Conservation (phyloP, 805 yeast species). For the Cephaloascus albidus region DNA sequence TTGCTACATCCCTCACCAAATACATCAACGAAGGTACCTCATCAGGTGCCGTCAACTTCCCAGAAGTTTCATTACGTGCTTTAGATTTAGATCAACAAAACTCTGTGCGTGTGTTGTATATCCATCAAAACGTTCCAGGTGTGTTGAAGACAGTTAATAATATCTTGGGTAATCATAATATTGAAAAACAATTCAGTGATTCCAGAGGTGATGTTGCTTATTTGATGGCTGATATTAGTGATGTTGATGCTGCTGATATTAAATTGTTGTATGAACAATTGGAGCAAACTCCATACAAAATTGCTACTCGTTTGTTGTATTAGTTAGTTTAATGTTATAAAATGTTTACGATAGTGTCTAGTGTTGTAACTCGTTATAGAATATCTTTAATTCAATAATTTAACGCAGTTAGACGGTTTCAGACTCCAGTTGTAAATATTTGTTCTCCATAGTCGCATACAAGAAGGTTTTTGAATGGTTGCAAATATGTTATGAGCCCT, state of each 20-base stretch:
- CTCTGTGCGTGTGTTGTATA: slow-evolving; percentile 87
- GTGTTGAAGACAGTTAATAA: slow-evolving; percentile 95
- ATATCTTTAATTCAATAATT: no score
- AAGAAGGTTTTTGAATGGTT: no score
- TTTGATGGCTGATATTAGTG: slow-evolving; percentile 93
- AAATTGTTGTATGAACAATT: slow-evolving; percentile 76
- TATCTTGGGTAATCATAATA: slow-evolving; percentile 87
- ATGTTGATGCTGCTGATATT: slow-evolving; percentile 75
- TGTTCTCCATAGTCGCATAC: no score
- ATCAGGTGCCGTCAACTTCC: slow-evolving; percentile 96
- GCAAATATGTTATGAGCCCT: no score
- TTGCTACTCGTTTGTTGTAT: slow-evolving; percentile 84
- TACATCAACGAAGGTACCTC: slow-evolving; percentile 96
- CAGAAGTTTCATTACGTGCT: slow-evolving; percentile 89
- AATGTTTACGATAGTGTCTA: no score
- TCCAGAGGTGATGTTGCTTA: slow-evolving; percentile 94
- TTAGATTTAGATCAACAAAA: slow-evolving; percentile 79
- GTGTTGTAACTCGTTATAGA: no score
- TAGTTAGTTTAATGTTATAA: no score
- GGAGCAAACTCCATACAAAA: slow-evolving; percentile 83
- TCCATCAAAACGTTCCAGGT: slow-evolving; percentile 98
- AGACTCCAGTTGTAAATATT: no score
- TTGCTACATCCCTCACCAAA: slow-evolving; percentile 73
- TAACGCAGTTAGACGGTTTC: no score
- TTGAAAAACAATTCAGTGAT: slow-evolving; percentile 97